Base-by-base conservation (phyloP, 768 basidiomycete species). In the Suillus luteus region DNA sequence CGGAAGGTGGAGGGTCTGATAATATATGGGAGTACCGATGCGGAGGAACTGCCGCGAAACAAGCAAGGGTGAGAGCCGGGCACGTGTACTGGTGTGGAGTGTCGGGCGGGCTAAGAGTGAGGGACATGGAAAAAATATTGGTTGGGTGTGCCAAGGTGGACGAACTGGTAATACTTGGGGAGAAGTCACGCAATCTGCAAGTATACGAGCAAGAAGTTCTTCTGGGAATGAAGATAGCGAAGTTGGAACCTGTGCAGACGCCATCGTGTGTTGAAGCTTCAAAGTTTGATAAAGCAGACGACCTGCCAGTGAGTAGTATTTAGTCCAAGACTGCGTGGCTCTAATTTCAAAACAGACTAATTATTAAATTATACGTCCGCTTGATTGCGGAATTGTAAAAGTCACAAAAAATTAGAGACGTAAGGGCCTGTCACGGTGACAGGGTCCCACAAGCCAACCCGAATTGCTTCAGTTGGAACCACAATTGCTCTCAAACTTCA, bases 11-110 rank as follows among this genome's bases (percentile, higher is more conserved):
- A 89, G 64, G 49, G 80, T 78, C 69, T 82, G 78, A 76, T 89
- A 89, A 65, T 86, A 79, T 14, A 87, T 77, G 1, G 87, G 87
- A 0, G 81, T 80, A 2, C 79, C 80, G 64, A 90, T 87, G 64
- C 89, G 81, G 51, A 80, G 72, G 75, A 88, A 85, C 27, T 75
- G 69, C 44, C 73, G 81, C 58, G 75, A 87, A 54, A 85, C 83
- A 59, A 84, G 81, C 17, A 89, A 80, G 0, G 82, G 78, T 5
- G 83, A 76, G 19, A 75, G 69, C 15, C 73, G 73, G 37, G 73
- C 69, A 52, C 64, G 63, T 58, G 44, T 55, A 33, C 31, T 37
- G 33, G 61, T 59, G 40, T 65, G 62, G 60, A 64, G 58, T 11
- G 60, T 61, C 54, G 38, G 54, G 6, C 44, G 57, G 43, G 44